Evolutionary conservation across 1,284 basidiomycete species (phyloP).

Genomic region (Abortiporus biennis): DNA sequence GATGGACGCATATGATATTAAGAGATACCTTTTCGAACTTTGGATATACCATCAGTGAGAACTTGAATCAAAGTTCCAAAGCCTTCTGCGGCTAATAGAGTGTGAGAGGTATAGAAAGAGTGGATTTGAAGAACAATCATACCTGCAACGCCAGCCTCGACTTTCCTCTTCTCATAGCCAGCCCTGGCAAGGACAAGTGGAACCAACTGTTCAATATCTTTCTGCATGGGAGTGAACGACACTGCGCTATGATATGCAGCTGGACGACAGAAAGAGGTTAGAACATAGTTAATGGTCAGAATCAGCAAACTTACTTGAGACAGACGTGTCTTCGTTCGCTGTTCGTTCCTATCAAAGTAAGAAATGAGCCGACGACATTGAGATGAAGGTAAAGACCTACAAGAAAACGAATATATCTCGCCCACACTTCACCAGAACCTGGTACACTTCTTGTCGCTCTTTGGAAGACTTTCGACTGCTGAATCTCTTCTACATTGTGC

Average conservation of each 20-base stretch:
- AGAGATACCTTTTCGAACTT: constrained; percentile 54
- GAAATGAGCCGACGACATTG: neutral
- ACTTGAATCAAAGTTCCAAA: constrained; percentile 46
- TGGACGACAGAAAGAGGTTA: constrained; percentile 21
- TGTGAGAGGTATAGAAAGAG: neutral
- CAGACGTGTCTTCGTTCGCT: neutral
- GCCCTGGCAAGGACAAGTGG: constrained; percentile 62
- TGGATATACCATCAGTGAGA: constrained; percentile 53
- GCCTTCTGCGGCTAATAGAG: constrained; percentile 33
- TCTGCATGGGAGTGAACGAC: constrained; percentile 43
- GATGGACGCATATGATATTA: too few species aligned
- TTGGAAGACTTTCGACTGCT: constrained; percentile 35
- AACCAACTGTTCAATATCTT: constrained; percentile 62
- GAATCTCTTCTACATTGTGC: constrained; percentile 34
- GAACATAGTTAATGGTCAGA: constrained; percentile 1
- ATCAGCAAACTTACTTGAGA: constrained; percentile 6
- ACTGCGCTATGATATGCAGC: constrained; percentile 56
- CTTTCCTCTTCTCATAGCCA: constrained; percentile 52
- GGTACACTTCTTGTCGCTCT: constrained; percentile 66
- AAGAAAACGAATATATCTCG: constrained; percentile 62
- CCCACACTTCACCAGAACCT: constrained; percentile 65
- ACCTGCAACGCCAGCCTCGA: constrained; percentile 44
- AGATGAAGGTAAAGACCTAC: constrained; percentile 27
- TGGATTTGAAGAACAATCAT: constrained; percentile 10
- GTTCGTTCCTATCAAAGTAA: constrained; percentile 7